Conservation (phyloP, 2,329 filamentous ascomycete genomes). For the Paraconiothyrium sp. region DNA sequence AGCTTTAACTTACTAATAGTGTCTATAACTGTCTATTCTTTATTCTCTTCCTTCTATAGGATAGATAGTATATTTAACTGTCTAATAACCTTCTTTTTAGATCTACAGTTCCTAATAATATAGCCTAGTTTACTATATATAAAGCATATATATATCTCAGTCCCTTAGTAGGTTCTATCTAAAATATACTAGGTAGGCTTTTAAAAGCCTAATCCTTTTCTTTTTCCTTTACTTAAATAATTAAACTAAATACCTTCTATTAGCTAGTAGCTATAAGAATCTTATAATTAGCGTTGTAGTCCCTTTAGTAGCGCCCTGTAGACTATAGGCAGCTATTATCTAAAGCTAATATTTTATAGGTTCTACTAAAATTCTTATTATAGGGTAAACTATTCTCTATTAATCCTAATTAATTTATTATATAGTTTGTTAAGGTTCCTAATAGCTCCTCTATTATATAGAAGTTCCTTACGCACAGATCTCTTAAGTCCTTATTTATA, state of each 20-base stretch:
- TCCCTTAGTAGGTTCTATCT: not conserved
- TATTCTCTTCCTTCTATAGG: no score
- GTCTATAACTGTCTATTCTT: no score
- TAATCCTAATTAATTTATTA: no score
- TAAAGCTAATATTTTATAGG: not conserved
- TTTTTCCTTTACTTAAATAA: not conserved
- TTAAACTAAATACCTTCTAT: slow-evolving; percentile 7
- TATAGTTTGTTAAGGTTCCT: no score
- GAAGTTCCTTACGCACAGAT: not conserved
- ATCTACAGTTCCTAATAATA: no score
- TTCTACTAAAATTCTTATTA: not conserved
- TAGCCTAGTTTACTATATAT: slow-evolving; percentile 5
- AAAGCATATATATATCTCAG: slow-evolving; percentile 7
- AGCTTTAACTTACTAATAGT: no score
- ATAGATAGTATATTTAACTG: no score
- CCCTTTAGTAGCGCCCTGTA: not conserved
- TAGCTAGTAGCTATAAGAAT: slow-evolving; percentile 2
- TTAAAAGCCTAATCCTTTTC: not conserved
- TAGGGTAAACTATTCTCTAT: not conserved
- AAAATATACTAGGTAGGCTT: not conserved
- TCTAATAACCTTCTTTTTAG: no score
- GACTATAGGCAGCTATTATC: not conserved
- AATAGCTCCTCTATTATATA: no score
- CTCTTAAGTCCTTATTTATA: no score
- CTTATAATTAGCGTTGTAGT: not conserved